phyloP scores from a whole-genome alignment of 2,329 filamentous ascomycete species.

The Aspergillus spinulosporus region DNA sequence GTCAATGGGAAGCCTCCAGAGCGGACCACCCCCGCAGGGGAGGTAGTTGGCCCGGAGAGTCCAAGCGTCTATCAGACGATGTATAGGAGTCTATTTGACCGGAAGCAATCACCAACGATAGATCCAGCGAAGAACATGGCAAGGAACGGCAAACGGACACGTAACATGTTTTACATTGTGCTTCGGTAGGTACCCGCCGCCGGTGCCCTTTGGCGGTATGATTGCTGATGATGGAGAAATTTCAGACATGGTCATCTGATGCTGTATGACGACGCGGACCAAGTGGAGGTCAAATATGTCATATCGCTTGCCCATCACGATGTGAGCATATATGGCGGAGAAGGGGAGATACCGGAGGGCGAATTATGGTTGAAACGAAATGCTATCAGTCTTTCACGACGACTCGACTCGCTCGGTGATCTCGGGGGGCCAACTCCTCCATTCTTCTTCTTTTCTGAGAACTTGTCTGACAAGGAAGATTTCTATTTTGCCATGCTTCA shows the following conservation, averaged over 20 bases:
- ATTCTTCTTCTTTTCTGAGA: conserved; percentile 93
- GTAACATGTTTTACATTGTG: conserved; percentile 92
- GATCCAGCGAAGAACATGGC: conserved; percentile 53
- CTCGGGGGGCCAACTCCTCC: conserved; percentile 67
- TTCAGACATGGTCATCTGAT: conserved; percentile 68
- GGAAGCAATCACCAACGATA: conserved; percentile 62
- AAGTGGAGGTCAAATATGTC: conserved; percentile 93
- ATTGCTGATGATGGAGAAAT: too few species aligned
- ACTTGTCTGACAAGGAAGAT: conserved; percentile 94
- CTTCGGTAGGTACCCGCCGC: conserved; percentile 61
- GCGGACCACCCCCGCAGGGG: conserved; percentile 75
- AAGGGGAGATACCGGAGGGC: conserved; percentile 76
- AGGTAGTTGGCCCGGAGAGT: conserved; percentile 74
- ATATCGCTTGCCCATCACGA: conserved; percentile 84
- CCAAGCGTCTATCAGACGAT: conserved; percentile 97
- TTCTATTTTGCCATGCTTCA: conserved; percentile 92
- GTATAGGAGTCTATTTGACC: conserved; percentile 94
- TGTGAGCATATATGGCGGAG: conserved; percentile 80
- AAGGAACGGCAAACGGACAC: conserved; percentile 60
- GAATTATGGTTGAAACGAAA: conserved; percentile 96
- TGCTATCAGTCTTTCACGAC: conserved; percentile 77
- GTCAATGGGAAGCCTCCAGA: conserved; percentile 92
- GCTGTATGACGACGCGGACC: conserved; percentile 94
- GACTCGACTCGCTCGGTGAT: conserved; percentile 54
- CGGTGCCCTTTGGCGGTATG: background rate